phyloP scores from a whole-genome alignment of 306 rosid species.

The Inga laurina region DNA sequence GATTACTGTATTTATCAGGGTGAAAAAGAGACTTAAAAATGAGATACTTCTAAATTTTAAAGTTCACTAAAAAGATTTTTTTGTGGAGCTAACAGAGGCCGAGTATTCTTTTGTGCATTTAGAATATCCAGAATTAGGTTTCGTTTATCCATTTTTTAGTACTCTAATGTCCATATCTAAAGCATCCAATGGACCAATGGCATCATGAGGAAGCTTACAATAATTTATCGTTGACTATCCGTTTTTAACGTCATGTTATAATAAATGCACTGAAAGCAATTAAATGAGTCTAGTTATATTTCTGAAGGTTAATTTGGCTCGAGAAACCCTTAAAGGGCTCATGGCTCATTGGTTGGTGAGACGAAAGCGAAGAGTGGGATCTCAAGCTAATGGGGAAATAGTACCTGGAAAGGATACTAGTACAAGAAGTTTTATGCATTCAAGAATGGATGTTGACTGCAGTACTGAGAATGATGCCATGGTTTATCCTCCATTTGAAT shows the following conservation, averaged over 20 bases:
- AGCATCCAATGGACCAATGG: constrained; percentile 5
- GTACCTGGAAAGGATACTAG: constrained; percentile 62
- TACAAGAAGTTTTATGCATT: constrained; percentile 59
- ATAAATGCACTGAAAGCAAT: constrained; percentile 12
- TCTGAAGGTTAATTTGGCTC: constrained; percentile 77
- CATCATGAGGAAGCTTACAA: background rate
- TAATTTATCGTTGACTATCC: constrained; percentile 6
- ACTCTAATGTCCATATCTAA: constrained; percentile 5
- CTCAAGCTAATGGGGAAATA: constrained; percentile 69
- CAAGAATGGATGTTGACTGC: constrained; percentile 70
- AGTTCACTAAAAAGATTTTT: background rate
- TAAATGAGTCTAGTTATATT: constrained; percentile 14
- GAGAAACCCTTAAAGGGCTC: constrained; percentile 89
- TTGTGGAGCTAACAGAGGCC: background rate
- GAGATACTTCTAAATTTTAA: background rate
- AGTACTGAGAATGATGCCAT: constrained; percentile 67
- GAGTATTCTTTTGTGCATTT: background rate
- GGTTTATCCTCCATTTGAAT: constrained; percentile 85
- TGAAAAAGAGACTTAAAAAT: background rate
- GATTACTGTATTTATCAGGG: background rate
- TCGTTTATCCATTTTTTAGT: background rate
- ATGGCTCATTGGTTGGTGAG: constrained; percentile 72
- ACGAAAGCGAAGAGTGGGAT: constrained; percentile 63
- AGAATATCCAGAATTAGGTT: background rate
- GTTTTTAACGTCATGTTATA: constrained; percentile 19